Percentiles rank a stretch among this genome's conserved stretches.
These are phyloP conservation scores for Vitis hybrid DNA, from an alignment of 177 flowering plant species.

Conservation along the genomic window DNA sequence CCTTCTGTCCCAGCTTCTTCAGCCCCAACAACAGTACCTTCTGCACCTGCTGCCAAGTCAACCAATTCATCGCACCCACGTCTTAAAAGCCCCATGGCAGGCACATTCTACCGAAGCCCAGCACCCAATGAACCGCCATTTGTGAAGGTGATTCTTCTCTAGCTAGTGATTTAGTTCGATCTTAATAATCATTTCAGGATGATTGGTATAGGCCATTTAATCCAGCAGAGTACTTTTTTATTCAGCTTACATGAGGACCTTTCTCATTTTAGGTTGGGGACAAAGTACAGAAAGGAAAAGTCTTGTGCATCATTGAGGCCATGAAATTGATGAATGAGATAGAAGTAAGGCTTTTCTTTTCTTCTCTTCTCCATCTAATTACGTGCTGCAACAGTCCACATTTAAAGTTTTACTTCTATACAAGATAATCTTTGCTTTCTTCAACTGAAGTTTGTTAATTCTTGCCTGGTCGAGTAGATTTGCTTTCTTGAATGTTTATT, in stretches of 20 bases:
- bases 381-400: too few species aligned
- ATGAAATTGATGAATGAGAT: conserved; percentile 96
- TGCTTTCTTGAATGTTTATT: too few species aligned
- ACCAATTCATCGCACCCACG: conserved; percentile 61
- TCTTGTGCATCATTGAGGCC: conserved; percentile 84
- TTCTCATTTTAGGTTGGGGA: conserved; percentile 63
- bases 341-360: conserved; percentile 45
- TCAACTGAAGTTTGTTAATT: too few species aligned
- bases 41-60: conserved; percentile 42
- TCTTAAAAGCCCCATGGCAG: conserved; percentile 84
- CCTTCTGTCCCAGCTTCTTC: conserved; percentile 24
- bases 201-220: background rate
- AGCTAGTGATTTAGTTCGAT: background rate
- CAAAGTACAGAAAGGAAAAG: conserved; percentile 80
- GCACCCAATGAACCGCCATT: conserved; percentile 76
- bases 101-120: conserved; percentile 70
- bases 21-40: conserved; percentile 28
- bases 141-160: conserved; percentile 56
- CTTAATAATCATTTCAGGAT: too few species aligned
- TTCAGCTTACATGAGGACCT: background rate
- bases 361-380: background rate
- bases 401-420: background rate
- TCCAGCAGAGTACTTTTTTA: too few species aligned
- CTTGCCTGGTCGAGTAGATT: too few species aligned
- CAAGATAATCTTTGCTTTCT: background rate